A percentile compares a stretch with the other conserved stretches of the same genome.
Conservation (phyloP, 164 flowering plant genomes). For the Umbellularia californica region DNA sequence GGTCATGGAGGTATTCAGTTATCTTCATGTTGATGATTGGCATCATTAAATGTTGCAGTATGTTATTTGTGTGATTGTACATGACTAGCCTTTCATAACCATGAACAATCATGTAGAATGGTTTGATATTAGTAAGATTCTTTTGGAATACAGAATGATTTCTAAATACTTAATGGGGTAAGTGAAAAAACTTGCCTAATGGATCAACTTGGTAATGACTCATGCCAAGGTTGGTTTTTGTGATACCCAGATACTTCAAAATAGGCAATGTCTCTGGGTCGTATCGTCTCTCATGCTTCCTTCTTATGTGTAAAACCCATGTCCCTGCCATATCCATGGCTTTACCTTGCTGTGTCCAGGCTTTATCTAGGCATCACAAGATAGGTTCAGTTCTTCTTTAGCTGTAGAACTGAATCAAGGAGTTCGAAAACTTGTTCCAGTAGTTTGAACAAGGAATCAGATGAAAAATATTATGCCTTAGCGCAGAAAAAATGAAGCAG, state of each 20-base stretch:
- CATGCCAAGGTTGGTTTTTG: background rate
- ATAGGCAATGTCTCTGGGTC: no score
- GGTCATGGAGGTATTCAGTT: slow-evolving; percentile 69
- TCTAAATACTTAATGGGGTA: background rate
- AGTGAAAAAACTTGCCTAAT: background rate
- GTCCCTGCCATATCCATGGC: no score
- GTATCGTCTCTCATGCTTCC: no score
- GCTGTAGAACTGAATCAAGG: background rate
- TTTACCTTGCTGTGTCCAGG: no score
- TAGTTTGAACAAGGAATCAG: background rate
- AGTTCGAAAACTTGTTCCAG: background rate
- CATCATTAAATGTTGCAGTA: background rate
- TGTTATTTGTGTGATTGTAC: background rate
- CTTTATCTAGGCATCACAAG: no score
- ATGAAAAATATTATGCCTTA: background rate
- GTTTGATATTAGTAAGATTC: background rate
- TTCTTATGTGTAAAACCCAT: no score
- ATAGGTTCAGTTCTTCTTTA: no score
- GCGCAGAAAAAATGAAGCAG: background rate
- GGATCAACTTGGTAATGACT: background rate
- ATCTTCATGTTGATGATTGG: background rate
- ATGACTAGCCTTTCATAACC: background rate
- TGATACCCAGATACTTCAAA: background rate
- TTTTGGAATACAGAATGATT: background rate
- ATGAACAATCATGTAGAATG: background rate